A percentile compares a stretch with the other conserved stretches of the same genome.
phyloP scores from a whole-genome alignment of 2,329 filamentous ascomycete genomes.

The Clarireedia sp. region DNA sequence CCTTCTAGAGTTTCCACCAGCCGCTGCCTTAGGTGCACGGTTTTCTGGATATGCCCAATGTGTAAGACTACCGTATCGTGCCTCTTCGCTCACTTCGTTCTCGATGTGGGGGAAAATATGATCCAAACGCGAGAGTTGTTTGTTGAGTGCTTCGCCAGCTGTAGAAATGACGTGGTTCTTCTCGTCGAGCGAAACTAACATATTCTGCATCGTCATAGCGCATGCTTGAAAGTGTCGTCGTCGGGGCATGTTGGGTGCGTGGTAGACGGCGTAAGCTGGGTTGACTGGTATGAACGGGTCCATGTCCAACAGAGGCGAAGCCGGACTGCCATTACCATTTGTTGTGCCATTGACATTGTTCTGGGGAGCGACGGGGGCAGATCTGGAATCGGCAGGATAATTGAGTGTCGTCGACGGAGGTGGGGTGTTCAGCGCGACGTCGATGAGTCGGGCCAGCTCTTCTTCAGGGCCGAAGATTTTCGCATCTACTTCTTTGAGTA shows the following conservation, averaged over 20 bases:
- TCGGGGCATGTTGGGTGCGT: constrained; percentile 52
- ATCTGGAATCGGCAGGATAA: constrained; percentile 22
- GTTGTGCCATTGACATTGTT: constrained; percentile 26
- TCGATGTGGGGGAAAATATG: constrained; percentile 82
- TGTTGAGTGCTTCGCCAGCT: constrained; percentile 80
- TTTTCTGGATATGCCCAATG: constrained; percentile 96
- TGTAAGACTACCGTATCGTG: constrained; percentile 79
- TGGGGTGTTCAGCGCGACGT: constrained; percentile 49
- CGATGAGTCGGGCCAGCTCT: constrained; percentile 67
- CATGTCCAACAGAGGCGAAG: constrained; percentile 14
- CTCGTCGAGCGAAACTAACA: constrained; percentile 87
- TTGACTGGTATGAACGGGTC: constrained; percentile 21
- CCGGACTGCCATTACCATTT: constrained; percentile 24
- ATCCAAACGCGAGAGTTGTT: constrained; percentile 77
- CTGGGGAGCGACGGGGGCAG: constrained; percentile 23
- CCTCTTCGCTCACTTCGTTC: constrained; percentile 86
- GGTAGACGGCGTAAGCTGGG: constrained; percentile 39
- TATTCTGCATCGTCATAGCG: constrained; percentile 69
- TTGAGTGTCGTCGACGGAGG: constrained; percentile 33
- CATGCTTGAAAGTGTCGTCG: constrained; percentile 72
- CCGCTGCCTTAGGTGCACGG: constrained; percentile 54
- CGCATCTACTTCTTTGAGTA: constrained; percentile 95
- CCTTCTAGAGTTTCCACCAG: constrained; percentile 66
- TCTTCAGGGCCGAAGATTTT: constrained; percentile 89
- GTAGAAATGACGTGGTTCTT: constrained; percentile 96